These are phyloP conservation scores for Trametes cubensis DNA, from an alignment of 768 basidiomycete species.

Conservation along the genomic window DNA sequence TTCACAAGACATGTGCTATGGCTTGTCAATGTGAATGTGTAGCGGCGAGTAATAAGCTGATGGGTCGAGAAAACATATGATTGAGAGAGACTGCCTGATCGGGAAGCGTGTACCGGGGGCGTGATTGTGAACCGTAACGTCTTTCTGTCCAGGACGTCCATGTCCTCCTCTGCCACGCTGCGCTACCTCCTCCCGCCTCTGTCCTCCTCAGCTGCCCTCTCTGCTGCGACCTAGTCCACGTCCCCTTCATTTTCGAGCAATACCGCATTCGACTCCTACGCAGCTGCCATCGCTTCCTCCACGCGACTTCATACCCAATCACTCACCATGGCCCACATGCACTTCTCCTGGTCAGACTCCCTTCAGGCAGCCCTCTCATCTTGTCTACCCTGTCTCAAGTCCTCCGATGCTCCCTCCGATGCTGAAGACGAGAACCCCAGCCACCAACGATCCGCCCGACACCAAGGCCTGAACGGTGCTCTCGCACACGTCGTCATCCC, in stretches of 20 bases:
- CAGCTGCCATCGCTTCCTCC: too few species aligned
- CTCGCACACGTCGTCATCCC: constrained; percentile 22
- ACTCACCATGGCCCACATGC: constrained; percentile 22
- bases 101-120: neutral
- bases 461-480: constrained; percentile 9
- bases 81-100: neutral
- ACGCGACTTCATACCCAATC: too few species aligned
- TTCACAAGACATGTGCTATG: too few species aligned
- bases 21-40: too few species aligned
- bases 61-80: neutral
- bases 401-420: constrained; percentile 40
- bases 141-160: constrained; percentile 1
- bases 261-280: too few species aligned
- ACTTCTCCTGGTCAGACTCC: constrained; percentile 65
- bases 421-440: constrained; percentile 34
- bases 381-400: constrained; percentile 59
- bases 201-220: too few species aligned
- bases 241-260: neutral
- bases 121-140: constrained; percentile 3
- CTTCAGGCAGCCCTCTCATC: constrained; percentile 59
- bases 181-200: neutral
- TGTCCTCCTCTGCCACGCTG: constrained; percentile 1
- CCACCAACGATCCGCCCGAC: constrained; percentile 18
- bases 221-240: neutral
- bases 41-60: too few species aligned